Conservation (phyloP, 2,329 filamentous ascomycete genomes). For the Botrytis hyacinthi region DNA sequence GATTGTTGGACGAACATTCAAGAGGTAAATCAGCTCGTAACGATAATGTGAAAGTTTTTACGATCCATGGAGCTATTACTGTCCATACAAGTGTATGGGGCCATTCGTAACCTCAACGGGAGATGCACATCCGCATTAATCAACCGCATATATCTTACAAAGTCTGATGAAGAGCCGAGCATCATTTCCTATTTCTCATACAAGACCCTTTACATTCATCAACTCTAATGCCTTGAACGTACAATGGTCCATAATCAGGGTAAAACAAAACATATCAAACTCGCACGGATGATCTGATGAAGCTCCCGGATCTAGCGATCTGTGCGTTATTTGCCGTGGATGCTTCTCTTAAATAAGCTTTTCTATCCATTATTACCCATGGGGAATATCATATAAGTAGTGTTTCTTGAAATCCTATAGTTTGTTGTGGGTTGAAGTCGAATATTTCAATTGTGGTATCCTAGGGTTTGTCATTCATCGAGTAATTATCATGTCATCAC, state of each 20-base stretch:
- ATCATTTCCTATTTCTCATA: not conserved
- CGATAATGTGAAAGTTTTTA: not conserved
- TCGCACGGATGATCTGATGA: not conserved
- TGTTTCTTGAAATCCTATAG: not conserved
- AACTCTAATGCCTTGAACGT: not conserved
- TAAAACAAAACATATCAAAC: slow-evolving; percentile 1
- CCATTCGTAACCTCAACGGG: not conserved
- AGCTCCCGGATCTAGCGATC: not conserved
- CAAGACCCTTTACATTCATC: too few species aligned
- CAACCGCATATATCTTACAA: not conserved
- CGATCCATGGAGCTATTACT: not conserved
- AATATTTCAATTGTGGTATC: not conserved
- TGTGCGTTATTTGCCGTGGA: not conserved
- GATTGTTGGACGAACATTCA: not conserved
- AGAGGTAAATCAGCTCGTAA: not conserved
- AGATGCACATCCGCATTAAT: not conserved
- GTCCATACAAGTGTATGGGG: not conserved
- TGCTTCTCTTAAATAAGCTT: not conserved
- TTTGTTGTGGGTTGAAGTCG: too few species aligned
- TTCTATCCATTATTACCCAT: not conserved
- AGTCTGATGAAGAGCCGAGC: not conserved
- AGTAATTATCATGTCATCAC: not conserved
- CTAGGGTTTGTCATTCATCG: not conserved
- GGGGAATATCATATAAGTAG: not conserved
- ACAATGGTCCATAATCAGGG: not conserved